Evolutionary conservation across 345 rosid genomes (phyloP).

Genomic region (Carallia brachiata): DNA sequence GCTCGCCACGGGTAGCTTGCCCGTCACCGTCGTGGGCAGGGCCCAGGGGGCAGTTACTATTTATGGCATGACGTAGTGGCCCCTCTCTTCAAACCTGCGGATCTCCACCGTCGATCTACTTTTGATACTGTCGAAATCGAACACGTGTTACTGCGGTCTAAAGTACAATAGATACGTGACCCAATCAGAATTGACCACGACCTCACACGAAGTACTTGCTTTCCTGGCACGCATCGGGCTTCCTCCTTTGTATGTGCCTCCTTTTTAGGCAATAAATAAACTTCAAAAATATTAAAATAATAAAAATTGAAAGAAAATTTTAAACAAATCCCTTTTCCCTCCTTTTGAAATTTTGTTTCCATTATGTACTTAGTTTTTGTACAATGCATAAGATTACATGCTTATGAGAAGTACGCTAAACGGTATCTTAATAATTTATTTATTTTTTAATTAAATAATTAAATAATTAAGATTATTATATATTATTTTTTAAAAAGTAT

Average conservation of each 20-base stretch:
- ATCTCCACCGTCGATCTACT: slow-evolving; percentile 45
- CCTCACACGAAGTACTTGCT: slow-evolving; percentile 17
- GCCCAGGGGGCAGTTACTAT: neutral
- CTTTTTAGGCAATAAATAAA: neutral
- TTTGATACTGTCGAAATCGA: neutral
- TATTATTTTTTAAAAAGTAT: neutral
- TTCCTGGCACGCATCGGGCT: slow-evolving; percentile 54
- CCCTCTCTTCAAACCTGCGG: neutral
- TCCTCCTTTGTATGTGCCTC: slow-evolving; percentile 11
- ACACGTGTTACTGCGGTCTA: slow-evolving; percentile 37
- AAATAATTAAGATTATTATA: too few relatives aligned
- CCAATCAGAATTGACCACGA: slow-evolving; percentile 36
- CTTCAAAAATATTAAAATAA: neutral
- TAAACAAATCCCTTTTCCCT: neutral
- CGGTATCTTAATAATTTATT: too few relatives aligned
- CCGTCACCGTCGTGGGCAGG: slow-evolving; percentile 34
- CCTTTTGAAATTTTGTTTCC: neutral
- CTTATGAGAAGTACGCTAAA: too few relatives aligned
- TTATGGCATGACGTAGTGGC: slow-evolving; percentile 31
- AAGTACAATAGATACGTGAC: slow-evolving; percentile 31
- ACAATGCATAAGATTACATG: too few relatives aligned
- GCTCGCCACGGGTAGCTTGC: slow-evolving; percentile 32
- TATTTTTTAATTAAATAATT: too few relatives aligned
- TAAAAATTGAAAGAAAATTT: neutral
- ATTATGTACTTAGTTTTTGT: too few relatives aligned